A percentile compares a stretch with the other conserved stretches of the same genome.
These are phyloP conservation scores for Phytophthora hybrid DNA, from an alignment of 352 stramenopile genomes.

Conservation along the genomic window DNA sequence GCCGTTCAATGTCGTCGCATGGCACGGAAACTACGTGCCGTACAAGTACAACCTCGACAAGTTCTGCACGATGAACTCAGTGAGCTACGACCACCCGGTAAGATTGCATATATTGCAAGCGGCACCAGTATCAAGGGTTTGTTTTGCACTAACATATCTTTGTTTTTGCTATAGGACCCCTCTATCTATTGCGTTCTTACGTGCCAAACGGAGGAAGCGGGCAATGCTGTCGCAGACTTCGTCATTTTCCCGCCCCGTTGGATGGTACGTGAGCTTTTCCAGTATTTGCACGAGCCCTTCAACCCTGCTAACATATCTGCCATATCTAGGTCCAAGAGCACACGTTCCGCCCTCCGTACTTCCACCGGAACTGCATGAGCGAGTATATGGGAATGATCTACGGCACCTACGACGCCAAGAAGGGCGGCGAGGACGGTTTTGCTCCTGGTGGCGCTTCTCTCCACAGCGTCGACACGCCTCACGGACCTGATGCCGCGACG, in stretches of 20 bases:
- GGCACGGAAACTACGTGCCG: slow-evolving; percentile 97
- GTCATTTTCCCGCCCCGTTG: slow-evolving; percentile 97
- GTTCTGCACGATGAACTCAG: slow-evolving; percentile 96
- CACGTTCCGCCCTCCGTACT: slow-evolving; percentile 94
- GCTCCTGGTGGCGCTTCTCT: slow-evolving; percentile 93
- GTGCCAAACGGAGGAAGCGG: slow-evolving; percentile 91
- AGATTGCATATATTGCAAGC: not conserved
- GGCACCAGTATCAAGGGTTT: not conserved
- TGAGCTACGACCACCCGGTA: slow-evolving; percentile 96
- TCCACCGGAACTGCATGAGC: slow-evolving; percentile 97
- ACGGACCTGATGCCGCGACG: slow-evolving; percentile 94
- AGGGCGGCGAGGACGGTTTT: slow-evolving; percentile 88
- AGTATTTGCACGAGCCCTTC: slow-evolving; percentile 10
- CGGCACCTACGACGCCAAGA: slow-evolving; percentile 97
- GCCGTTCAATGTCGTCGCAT: slow-evolving; percentile 98
- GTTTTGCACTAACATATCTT: not conserved
- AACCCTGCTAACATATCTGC: not conserved
- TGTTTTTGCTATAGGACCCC: slow-evolving; percentile 72
- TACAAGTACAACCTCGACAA: slow-evolving; percentile 98
- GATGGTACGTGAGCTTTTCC: slow-evolving; percentile 73
- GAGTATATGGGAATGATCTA: slow-evolving; percentile 99
- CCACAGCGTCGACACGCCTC: slow-evolving; percentile 89
- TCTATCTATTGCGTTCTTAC: slow-evolving; percentile 99
- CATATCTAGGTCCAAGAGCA: slow-evolving; percentile 79
- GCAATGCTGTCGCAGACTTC: slow-evolving; percentile 96